Percentiles rank a stretch among this genome's conserved stretches.
phyloP scores from a whole-genome alignment of 1,284 basidiomycete species.

The Ustanciosporium gigantosporum region DNA sequence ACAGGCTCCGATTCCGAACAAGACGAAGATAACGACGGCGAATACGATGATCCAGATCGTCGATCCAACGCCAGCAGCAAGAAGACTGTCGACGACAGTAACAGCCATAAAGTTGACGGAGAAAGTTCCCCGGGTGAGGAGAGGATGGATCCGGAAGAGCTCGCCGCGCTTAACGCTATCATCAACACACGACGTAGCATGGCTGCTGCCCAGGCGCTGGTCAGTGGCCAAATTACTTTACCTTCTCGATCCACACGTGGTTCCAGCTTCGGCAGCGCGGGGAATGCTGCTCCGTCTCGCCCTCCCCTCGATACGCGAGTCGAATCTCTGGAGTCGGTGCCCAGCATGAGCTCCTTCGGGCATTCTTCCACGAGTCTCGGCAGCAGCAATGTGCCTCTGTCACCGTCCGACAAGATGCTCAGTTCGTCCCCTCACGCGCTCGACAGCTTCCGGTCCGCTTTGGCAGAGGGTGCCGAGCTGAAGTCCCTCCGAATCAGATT shows the following conservation, averaged over 20 bases:
- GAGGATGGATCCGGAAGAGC: constrained; percentile 55
- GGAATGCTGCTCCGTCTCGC: constrained; percentile 8
- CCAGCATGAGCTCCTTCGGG: constrained; percentile 33
- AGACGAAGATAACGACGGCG: background rate
- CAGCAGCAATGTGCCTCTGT: constrained; percentile 16
- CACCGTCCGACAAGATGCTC: constrained; percentile 6
- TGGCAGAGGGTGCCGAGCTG: constrained; percentile 8
- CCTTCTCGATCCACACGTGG: constrained; percentile 8
- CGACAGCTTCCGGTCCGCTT: constrained; percentile 4
- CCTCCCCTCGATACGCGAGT: constrained; percentile 21
- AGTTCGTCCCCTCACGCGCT: constrained; percentile 1
- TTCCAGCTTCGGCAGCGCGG: constrained; percentile 26
- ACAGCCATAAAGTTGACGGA: background rate
- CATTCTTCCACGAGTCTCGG: constrained; percentile 19
- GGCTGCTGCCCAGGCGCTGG: constrained; percentile 56
- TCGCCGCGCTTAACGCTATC: constrained; percentile 58
- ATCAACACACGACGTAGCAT: constrained; percentile 59
- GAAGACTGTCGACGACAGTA: background rate
- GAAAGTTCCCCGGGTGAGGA: constrained; percentile 2
- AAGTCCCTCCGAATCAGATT: constrained; percentile 43
- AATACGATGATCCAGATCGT: background rate
- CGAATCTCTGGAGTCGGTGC: constrained; percentile 34
- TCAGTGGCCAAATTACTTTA: constrained; percentile 39
- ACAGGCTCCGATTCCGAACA: background rate
- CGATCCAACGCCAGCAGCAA: constrained; percentile 3